Conservation (phyloP, 495 filamentous ascomycete species). For the Penicillium canariense region DNA sequence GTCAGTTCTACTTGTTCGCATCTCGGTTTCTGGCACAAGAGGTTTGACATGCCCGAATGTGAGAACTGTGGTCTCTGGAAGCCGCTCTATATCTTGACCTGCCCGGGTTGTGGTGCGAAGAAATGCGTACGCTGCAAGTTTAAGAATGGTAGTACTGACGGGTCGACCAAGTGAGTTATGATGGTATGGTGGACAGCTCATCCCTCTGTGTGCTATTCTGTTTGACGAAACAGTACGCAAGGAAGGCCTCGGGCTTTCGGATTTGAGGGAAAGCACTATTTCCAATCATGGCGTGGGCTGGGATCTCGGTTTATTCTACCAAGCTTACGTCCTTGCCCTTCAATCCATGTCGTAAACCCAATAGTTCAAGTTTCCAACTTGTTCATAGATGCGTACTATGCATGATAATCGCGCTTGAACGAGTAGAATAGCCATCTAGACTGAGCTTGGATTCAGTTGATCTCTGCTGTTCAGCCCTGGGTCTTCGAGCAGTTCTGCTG, state of each 20-base stretch:
- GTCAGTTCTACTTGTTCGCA: slow-evolving; percentile 25
- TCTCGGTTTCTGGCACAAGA: slow-evolving; percentile 32
- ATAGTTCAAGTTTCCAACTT: no score
- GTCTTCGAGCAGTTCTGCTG: not conserved
- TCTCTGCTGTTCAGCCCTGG: not conserved
- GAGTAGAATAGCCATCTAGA: no score
- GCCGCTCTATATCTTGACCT: slow-evolving; percentile 33
- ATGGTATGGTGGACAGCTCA: not conserved
- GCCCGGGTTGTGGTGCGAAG: slow-evolving; percentile 31
- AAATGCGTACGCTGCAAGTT: slow-evolving; percentile 39
- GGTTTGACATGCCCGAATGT: slow-evolving; percentile 22
- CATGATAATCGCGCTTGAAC: no score
- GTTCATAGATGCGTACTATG: no score
- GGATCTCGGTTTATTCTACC: not conserved
- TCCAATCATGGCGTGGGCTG: not conserved
- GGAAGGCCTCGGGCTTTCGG: not conserved
- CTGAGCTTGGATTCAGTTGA: not conserved
- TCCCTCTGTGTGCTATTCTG: not conserved
- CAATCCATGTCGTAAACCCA: no score
- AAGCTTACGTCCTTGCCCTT: not conserved
- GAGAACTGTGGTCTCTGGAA: slow-evolving; percentile 29
- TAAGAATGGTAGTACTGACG: not conserved
- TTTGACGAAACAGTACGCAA: not conserved
- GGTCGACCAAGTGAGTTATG: not conserved
- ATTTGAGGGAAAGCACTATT: not conserved